These are phyloP conservation scores for Tetrahymena borealis DNA, from an alignment of 73 alveolate genomes.

Conservation along the genomic window DNA sequence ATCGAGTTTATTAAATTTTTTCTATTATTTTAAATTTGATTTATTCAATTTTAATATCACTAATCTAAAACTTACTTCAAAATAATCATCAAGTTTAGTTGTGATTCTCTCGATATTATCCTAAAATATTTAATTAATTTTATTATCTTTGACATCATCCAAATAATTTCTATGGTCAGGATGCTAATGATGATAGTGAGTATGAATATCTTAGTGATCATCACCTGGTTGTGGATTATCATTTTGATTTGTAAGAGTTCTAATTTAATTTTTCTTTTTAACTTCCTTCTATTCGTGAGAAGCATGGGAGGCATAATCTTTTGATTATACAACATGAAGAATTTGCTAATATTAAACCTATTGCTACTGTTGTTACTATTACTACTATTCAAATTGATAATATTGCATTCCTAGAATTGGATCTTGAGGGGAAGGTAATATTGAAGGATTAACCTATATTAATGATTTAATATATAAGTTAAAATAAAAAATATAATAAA, in stretches of 20 bases:
- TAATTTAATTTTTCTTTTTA: background rate
- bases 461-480: background rate
- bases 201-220: background rate
- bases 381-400: background rate
- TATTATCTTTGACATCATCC: background rate
- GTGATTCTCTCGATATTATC: background rate
- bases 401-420: background rate
- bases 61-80: background rate
- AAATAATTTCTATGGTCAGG: background rate
- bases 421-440: background rate
- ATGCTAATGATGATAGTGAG: background rate
- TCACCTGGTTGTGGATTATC: background rate
- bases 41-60: background rate
- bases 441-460: background rate
- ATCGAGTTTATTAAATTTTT: background rate
- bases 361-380: background rate
- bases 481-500: background rate
- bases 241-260: background rate
- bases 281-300: background rate
- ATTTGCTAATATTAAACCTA: background rate
- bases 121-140: background rate
- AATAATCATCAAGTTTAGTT: background rate
- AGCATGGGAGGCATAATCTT: background rate
- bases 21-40: background rate
- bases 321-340: background rate